A percentile compares a stretch with the other conserved stretches of the same genome.
phyloP scores from a whole-genome alignment of 129 eudicot species.

The Smallanthus sonchifolius region DNA sequence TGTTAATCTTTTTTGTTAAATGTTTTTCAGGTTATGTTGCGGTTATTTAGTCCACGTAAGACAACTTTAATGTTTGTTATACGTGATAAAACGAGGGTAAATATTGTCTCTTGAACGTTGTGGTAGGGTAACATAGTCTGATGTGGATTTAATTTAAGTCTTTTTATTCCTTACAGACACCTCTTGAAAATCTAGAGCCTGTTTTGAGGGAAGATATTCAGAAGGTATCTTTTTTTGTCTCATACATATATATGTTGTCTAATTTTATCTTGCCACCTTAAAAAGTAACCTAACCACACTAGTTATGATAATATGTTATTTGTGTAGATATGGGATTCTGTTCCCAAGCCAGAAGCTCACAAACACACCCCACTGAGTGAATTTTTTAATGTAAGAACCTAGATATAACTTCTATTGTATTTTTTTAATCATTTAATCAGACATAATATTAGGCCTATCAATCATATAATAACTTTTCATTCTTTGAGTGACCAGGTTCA shows the following conservation, averaged over 20 bases:
- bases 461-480: not conserved
- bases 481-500: constrained; percentile 62
- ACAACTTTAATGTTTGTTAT: constrained; percentile 58
- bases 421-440: not conserved
- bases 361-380: constrained; percentile 91
- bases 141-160: not conserved
- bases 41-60: constrained; percentile 56
- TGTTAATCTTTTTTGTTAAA: constrained; percentile 6
- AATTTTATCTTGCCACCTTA: not conserved
- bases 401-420: not conserved
- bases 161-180: constrained; percentile 47
- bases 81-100: constrained; percentile 62
- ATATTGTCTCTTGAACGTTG: not conserved
- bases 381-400: constrained; percentile 83
- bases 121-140: not conserved
- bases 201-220: constrained; percentile 86
- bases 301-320: constrained; percentile 5
- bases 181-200: constrained; percentile 83
- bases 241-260: not conserved
- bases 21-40: constrained; percentile 47
- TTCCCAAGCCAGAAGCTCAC: constrained; percentile 98
- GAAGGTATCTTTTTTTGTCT: constrained; percentile 40
- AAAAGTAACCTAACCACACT: not conserved
- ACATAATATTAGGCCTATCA: not conserved
- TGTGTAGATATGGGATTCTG: constrained; percentile 91